A percentile compares a stretch with the other conserved stretches of the same genome.
phyloP scores from a whole-genome alignment of 768 basidiomycete species.

The Amylocystis lapponica region DNA sequence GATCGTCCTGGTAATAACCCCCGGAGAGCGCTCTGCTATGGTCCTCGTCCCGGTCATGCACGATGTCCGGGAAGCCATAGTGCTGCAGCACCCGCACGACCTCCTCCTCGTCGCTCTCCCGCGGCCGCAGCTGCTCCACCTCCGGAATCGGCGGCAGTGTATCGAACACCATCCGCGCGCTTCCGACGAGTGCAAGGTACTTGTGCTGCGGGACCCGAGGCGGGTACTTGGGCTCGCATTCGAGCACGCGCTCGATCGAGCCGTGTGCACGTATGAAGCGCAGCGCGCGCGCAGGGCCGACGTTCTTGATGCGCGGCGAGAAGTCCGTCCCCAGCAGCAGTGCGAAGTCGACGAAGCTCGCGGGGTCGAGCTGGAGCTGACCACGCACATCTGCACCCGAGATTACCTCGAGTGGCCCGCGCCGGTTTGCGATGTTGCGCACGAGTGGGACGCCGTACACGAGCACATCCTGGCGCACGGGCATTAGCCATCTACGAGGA shows the following conservation, averaged over 20 bases:
- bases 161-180: slow-evolving; percentile 59
- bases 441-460: slow-evolving; percentile 79
- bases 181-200: slow-evolving; percentile 60
- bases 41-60: slow-evolving; percentile 36
- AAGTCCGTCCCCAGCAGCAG: slow-evolving; percentile 91
- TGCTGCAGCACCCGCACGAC: slow-evolving; percentile 43
- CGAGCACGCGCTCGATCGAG: slow-evolving; percentile 66
- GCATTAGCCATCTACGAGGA: slow-evolving; percentile 1
- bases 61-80: slow-evolving; percentile 42
- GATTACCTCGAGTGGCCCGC: slow-evolving; percentile 56
- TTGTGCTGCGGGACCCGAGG: slow-evolving; percentile 39
- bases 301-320: slow-evolving; percentile 72
- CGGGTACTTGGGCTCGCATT: slow-evolving; percentile 42
- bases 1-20: slow-evolving; percentile 65
- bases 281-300: slow-evolving; percentile 76
- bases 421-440: slow-evolving; percentile 63
- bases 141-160: slow-evolving; percentile 62
- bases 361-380: slow-evolving; percentile 48
- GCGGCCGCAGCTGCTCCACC: slow-evolving; percentile 26
- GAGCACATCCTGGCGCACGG: slow-evolving; percentile 59
- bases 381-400: slow-evolving; percentile 58
- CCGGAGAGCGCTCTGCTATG: slow-evolving; percentile 42
- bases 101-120: slow-evolving; percentile 34
- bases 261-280: slow-evolving; percentile 68
- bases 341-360: slow-evolving; percentile 74